A percentile compares a stretch with the other conserved stretches of the same genome.
phyloP scores from a whole-genome alignment of 495 filamentous ascomycete genomes.

The Penicillium turbatum region DNA sequence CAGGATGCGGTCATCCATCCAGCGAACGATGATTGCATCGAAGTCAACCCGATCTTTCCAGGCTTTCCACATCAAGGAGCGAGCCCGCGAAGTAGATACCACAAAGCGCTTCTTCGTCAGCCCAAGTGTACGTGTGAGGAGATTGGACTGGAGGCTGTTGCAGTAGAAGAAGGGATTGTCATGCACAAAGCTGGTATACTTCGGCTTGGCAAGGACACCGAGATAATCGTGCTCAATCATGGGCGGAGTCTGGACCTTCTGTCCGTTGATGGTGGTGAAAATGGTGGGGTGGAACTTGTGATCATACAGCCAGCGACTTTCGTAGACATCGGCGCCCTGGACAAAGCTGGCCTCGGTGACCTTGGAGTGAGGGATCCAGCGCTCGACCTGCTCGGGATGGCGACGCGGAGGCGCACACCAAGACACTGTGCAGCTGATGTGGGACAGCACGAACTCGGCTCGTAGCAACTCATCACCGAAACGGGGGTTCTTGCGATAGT shows the following conservation, averaged over 20 bases:
- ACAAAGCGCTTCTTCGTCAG: constrained; percentile 48
- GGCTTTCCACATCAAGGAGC: constrained; percentile 59
- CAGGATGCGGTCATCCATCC: constrained; percentile 59
- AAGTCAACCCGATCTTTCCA: constrained; percentile 58
- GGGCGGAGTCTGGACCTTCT: constrained; percentile 51
- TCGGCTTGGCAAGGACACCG: constrained; percentile 52
- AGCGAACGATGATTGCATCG: constrained; percentile 58
- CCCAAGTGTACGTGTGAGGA: constrained; percentile 44
- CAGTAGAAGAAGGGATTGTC: constrained; percentile 56
- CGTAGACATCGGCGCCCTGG: constrained; percentile 50
- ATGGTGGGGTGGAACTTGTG: constrained; percentile 61
- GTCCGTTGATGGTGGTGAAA: constrained; percentile 53
- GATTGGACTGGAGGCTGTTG: constrained; percentile 42
- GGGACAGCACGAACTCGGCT: constrained; percentile 52
- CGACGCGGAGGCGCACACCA: constrained; percentile 55
- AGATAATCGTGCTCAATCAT: constrained; percentile 57
- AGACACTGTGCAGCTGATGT: constrained; percentile 53
- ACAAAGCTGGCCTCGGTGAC: constrained; percentile 57
- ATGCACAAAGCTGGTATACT: constrained; percentile 48
- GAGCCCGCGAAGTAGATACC: constrained; percentile 53
- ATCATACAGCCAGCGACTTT: constrained; percentile 55
- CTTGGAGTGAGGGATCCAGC: constrained; percentile 57
- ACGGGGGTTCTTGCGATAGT: constrained; percentile 53
- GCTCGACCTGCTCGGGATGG: constrained; percentile 49
- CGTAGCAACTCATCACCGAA: constrained; percentile 55